These are phyloP conservation scores for Chalciporus sphaerocephalus DNA, from an alignment of 768 basidiomycete genomes.

Conservation along the genomic window DNA sequence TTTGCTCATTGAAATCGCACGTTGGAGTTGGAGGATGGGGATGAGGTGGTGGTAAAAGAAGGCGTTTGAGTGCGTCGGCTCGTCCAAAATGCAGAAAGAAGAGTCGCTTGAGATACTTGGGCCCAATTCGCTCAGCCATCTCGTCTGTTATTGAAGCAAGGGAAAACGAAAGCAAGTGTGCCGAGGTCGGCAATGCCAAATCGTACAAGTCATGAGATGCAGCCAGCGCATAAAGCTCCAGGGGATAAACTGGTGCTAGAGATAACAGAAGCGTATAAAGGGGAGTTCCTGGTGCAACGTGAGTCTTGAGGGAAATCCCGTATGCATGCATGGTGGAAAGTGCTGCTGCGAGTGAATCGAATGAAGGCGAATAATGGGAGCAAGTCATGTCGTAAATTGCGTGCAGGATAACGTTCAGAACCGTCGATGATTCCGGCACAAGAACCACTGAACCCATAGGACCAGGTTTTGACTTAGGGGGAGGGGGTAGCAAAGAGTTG, in stretches of 20 bases:
- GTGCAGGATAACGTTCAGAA: constrained; percentile 73
- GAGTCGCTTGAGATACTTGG: constrained; percentile 72
- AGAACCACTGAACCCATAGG: constrained; percentile 52
- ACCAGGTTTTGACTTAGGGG: constrained; percentile 36
- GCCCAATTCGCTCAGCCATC: constrained; percentile 63
- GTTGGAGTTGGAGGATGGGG: constrained; percentile 65
- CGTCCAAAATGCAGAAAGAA: constrained; percentile 85
- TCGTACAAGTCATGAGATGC: constrained; percentile 63
- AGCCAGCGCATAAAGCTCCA: constrained; percentile 71
- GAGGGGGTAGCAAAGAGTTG: constrained; percentile 49
- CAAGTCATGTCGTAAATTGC: constrained; percentile 68
- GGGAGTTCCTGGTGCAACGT: constrained; percentile 49
- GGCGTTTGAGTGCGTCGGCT: constrained; percentile 74
- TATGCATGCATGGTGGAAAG: constrained; percentile 56
- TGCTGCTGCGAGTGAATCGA: constrained; percentile 52
- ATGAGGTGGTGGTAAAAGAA: constrained; percentile 69
- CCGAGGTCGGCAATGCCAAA: constrained; percentile 70
- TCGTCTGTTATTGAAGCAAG: constrained; percentile 68
- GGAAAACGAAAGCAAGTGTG: constrained; percentile 68
- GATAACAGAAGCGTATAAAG: constrained; percentile 60
- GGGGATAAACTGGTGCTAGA: constrained; percentile 61
- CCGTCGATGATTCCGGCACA: constrained; percentile 54
- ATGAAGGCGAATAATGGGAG: constrained; percentile 67
- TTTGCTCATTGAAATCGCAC: constrained; percentile 75
- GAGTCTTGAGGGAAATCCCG: constrained; percentile 50